Base-by-base conservation (phyloP, 805 yeast species). In the Saturnispora quitensis region DNA sequence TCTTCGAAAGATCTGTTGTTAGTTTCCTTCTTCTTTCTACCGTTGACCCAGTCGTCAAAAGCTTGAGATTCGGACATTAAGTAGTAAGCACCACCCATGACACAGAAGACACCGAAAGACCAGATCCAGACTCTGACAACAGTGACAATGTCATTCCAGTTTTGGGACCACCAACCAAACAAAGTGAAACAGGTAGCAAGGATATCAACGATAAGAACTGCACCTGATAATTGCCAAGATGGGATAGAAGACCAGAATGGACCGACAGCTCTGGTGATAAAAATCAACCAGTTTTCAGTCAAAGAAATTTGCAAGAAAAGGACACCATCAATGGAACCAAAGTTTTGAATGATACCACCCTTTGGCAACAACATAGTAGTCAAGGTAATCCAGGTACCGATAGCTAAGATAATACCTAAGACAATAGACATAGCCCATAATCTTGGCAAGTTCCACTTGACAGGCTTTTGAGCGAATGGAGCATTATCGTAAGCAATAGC, bases 131-230 rank as follows among this genome's bases (percentile, higher is more conserved):
- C 81, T 80, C 96, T 85, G 71, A 84, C 90, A 69, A 89, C 95
- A 53, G 97, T 83, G 63, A 89, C 96, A 62, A 89, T 84, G 75
- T 91, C 95, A 71, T 91, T 89, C 89, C 93, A 88, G 83, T 89
- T 89, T 74, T 87, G 95, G 61, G 95, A 85, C 91, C 95, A 89
- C 96, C 96, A 89, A 65, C 97, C 97, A 82, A 88, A 89, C 68
- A 89, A 73, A 66, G 89, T 76, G 83, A 89, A 89, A 81, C 86
- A 78, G 58, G 97, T 89, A 61, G 97, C 95, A 65, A 89, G 74
- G 77, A 89, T 73, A 74, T 89, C 97, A 69, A 89, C 97, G 68
- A 74, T 73, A 69, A 87, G 78, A 64, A 89, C 96, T 65, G 97
- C 97, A 77, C 95, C 95, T 64, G 93, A 63, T 75, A 89, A 82